phyloP scores from a whole-genome alignment of 2,329 filamentous ascomycete species.

The Fusarium longipes region DNA sequence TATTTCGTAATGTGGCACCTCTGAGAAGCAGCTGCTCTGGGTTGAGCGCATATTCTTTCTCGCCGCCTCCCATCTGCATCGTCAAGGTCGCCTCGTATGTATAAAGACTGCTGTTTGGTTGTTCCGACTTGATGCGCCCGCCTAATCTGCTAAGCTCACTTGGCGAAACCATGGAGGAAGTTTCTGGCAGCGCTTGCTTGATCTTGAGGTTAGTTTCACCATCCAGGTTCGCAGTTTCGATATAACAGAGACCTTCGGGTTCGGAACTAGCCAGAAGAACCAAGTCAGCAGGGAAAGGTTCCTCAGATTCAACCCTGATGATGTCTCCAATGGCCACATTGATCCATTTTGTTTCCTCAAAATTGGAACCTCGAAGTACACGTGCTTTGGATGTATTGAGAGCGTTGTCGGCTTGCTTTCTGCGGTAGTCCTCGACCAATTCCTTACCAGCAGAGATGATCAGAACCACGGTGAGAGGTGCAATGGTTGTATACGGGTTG shows the following conservation, averaged over 20 bases:
- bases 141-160: constrained; percentile 86
- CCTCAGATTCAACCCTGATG: constrained; percentile 90
- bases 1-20: constrained; percentile 94
- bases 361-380: constrained; percentile 84
- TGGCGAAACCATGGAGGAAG: constrained; percentile 85
- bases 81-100: constrained; percentile 98
- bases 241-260: constrained; percentile 97
- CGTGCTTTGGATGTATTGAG: constrained; percentile 89
- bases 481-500: constrained; percentile 95
- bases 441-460: constrained; percentile 97
- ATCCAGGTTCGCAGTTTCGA: constrained; percentile 97
- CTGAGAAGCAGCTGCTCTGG: constrained; percentile 93
- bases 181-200: constrained; percentile 96
- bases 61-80: constrained; percentile 87
- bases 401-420: constrained; percentile 85
- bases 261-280: constrained; percentile 94
- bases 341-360: constrained; percentile 92
- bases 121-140: constrained; percentile 90
- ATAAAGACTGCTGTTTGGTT: constrained; percentile 97
- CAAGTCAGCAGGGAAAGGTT: constrained; percentile 93
- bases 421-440: constrained; percentile 89
- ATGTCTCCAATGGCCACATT: constrained; percentile 94
- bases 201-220: constrained; percentile 99
- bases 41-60: constrained; percentile 89
- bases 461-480: constrained; percentile 88